Base-by-base conservation (phyloP, 345 rosid genomes). In the Hibiscus tridactylites region DNA sequence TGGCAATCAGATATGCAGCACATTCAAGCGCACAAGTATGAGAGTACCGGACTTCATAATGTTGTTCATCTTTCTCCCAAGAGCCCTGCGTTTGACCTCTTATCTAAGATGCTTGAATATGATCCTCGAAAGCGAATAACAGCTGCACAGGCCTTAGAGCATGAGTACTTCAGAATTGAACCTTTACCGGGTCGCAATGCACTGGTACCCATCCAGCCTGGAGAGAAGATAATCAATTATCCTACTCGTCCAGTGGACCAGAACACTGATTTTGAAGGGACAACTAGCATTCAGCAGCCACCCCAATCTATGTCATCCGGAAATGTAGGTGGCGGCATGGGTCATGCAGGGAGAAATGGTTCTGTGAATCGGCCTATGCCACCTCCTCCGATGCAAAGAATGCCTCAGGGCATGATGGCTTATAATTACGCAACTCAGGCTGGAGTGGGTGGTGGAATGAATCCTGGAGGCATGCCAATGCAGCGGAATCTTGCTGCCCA, bases 141-240 rank as follows among this genome's bases (percentile, higher is more conserved):
- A 16, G 98, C 98, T 63, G 88, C 96, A n/a, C 96, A 94, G 77
- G 97, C 98, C 33, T 83, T 95, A 49, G 98, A 90, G 63, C 99
- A 95, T 46, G 97, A 95, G 81, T 95, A 89, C 75, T 95, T 95
- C 71, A 85, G 90, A 42, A 82, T 75, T 24, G 98, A 95, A 59
- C 97, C 97, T 49, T 80, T 84, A 54, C 96, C 98, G 1, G 99
- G 99, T 47, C 82, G 97, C 61, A 92, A 95, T 21, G 92, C 99
- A n/a, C 80, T 95, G 62, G 91, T 89, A 29, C 91, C 97, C 12
- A 78, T 79, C 58, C 90, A 86, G 33, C 90, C 97, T 8, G 96
- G 92, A 71, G 97, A 90, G 79, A 95, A 88, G 81, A 86, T 76
- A 8, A 85, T 95, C 49, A 92, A 78, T 73, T 95, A 95, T 75